These are phyloP conservation scores for Stenogyne calaminthoides DNA, from an alignment of 305 asterid species.

Conservation along the genomic window DNA sequence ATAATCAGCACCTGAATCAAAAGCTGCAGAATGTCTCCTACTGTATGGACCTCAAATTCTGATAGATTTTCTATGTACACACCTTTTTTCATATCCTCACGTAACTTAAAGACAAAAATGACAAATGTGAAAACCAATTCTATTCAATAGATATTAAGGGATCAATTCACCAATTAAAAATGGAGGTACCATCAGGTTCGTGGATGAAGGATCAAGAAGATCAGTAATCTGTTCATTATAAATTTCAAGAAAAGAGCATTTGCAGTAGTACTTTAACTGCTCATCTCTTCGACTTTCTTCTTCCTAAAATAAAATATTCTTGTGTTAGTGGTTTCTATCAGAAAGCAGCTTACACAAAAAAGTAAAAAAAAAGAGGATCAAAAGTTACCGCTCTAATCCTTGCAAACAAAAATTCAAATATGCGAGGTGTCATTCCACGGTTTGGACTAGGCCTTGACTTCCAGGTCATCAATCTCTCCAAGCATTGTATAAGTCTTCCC, in stretches of 20 bases:
- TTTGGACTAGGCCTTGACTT: constrained; percentile 71
- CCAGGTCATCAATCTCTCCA: constrained; percentile 86
- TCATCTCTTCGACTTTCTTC: constrained; percentile 92
- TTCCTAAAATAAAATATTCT: constrained; percentile 55
- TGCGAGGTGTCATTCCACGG: constrained; percentile 98
- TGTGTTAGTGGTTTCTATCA: constrained; percentile 19
- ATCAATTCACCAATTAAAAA: constrained; percentile 18
- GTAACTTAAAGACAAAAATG: constrained; percentile 51
- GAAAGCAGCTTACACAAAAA: constrained; percentile 21
- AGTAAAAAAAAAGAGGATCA: constrained; percentile 21
- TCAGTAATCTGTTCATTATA: constrained; percentile 94
- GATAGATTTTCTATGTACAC: constrained; percentile 95
- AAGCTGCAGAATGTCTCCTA: constrained; percentile 87
- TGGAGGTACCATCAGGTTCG: constrained; percentile 81
- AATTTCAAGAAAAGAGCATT: constrained; percentile 95
- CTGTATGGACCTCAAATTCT: constrained; percentile 88
- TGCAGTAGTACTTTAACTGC: constrained; percentile 72
- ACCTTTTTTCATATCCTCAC: constrained; percentile 88
- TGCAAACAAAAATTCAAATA: constrained; percentile 95
- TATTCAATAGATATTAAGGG: constrained; percentile 1
- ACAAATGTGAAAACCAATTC: constrained; percentile 22
- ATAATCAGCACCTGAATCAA: constrained; percentile 66
- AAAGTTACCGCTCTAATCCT: constrained; percentile 88
- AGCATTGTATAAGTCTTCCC: constrained; percentile 99
- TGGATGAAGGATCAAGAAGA: constrained; percentile 95